These are phyloP conservation scores for Cucurbitaria berberidis DNA, from an alignment of 2,329 filamentous ascomycete species.

Conservation along the genomic window DNA sequence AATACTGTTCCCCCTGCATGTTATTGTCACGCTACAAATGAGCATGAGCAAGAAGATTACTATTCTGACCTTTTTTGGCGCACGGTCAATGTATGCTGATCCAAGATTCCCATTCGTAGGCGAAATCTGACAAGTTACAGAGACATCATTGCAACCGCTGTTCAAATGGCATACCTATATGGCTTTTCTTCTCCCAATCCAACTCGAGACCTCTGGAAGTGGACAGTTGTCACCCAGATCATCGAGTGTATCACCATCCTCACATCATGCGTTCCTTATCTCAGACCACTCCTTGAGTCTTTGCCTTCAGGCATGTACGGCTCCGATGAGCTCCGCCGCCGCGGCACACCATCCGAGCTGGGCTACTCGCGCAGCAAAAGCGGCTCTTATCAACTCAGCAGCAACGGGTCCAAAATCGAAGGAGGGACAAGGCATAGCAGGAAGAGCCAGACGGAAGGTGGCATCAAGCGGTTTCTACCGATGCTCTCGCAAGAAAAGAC, in stretches of 20 bases:
- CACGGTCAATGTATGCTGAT: constrained; percentile 36
- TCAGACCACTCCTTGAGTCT: constrained; percentile 44
- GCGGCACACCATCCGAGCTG: constrained; percentile 36
- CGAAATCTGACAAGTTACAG: constrained; percentile 19
- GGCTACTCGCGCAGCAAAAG: constrained; percentile 37
- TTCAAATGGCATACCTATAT: constrained; percentile 40
- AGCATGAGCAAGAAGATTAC: constrained; percentile 41
- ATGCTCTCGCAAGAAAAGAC: constrained; percentile 37
- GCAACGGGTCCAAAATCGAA: constrained; percentile 12
- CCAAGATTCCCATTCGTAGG: neutral
- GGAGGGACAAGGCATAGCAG: constrained; percentile 14
- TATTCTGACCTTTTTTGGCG: constrained; percentile 43
- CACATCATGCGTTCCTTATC: constrained; percentile 45
- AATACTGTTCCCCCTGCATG: constrained; percentile 42
- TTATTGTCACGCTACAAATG: constrained; percentile 46
- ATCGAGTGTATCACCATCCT: constrained; percentile 46
- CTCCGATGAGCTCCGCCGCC: constrained; percentile 40
- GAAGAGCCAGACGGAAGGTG: constrained; percentile 26
- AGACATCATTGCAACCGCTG: constrained; percentile 41
- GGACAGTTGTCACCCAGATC: constrained; percentile 43
- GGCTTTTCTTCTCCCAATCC: constrained; percentile 35
- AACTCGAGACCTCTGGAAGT: constrained; percentile 43
- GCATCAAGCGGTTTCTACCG: constrained; percentile 38
- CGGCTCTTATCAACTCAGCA: constrained; percentile 40
- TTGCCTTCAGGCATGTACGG: constrained; percentile 43